Evolutionary conservation across 495 filamentous ascomycete genomes (phyloP), one percentile per base, ranked within the genome.

Genomic region (Hamigera avellanea): DNA sequence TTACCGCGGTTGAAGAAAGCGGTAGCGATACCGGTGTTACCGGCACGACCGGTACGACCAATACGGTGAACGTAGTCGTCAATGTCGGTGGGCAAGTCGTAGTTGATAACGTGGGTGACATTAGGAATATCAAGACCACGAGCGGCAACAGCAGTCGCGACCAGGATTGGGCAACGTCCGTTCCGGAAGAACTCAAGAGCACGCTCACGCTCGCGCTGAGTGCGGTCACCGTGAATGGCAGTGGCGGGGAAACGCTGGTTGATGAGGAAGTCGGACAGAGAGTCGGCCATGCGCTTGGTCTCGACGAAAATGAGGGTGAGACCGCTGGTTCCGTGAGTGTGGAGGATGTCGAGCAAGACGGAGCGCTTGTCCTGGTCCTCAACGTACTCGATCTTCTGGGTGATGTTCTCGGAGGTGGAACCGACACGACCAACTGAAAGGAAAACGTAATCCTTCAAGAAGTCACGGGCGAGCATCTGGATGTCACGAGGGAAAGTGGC

Each of bases 1-100:
- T 98, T 98, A 49, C 87, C 87, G 54, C 91, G 91, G 76, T 98
- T 98, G 78, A 95, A 96, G 75, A 98, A 98, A 32, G 93, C 89
- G 39, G 91, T 98, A 7, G 91, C 84, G 41, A 95, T 83, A 79
- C 91, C 91, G 44, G 89, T 95, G 69, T 98, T 98, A 56, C 91
- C 91, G 40, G 93, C 93, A 83, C 91, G 91, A 51, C 93, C 91
- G 40, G 91, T 98, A 88, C 91, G 93, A 78, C 91, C 91, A 56
- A 96, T 98, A 60, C 91, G 85, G 66, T 98, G 91, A 40, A 98
- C 93, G 50, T 98, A 98, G 69, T 98, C 91, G 52, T 98, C 91
- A 49, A 98, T 95, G 54, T 98, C 93, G 33, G 87, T 96, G 39
- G 93, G 93, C 19, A 98, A 76, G 61, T 98, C 91, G 61, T 98